A percentile compares a stretch with the other conserved stretches of the same genome.
Conservation (phyloP, 1,139 yeast species). For the Geotrichum macrosporum region DNA sequence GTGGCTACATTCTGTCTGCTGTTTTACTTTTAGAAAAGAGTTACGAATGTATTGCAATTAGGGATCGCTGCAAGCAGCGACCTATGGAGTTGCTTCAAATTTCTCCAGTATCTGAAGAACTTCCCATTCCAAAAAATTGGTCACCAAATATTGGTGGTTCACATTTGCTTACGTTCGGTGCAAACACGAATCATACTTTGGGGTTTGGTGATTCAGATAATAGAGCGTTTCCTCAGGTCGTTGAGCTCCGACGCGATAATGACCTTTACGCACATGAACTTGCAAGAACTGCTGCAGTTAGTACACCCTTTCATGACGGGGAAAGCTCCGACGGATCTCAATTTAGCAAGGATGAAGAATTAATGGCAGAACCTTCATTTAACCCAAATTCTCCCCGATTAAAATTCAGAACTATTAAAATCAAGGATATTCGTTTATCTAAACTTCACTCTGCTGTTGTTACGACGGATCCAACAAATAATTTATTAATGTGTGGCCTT, state of each 20-base stretch:
- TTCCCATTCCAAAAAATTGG: slow-evolving; percentile 24
- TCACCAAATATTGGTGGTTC: slow-evolving; percentile 49
- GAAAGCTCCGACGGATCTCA: slow-evolving; percentile 5
- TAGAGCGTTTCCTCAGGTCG: slow-evolving; percentile 41
- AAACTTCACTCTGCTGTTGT: slow-evolving; percentile 63
- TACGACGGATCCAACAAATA: slow-evolving; percentile 47
- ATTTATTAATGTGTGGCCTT: slow-evolving; percentile 59
- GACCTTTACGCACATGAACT: slow-evolving; percentile 9
- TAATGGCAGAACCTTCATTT: not conserved
- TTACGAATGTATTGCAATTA: slow-evolving; percentile 47
- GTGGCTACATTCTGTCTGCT: slow-evolving; percentile 57
- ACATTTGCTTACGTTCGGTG: slow-evolving; percentile 60
- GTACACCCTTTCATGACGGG: not conserved
- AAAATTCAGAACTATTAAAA: slow-evolving; percentile 36
- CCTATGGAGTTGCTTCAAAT: slow-evolving; percentile 45
- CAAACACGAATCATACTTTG: slow-evolving; percentile 59
- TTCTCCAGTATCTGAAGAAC: slow-evolving; percentile 45
- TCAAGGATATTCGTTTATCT: slow-evolving; percentile 49
- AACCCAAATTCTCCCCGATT: slow-evolving; percentile 23
- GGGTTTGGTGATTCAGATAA: slow-evolving; percentile 69
- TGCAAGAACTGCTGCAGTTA: not conserved
- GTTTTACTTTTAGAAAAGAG: slow-evolving; percentile 45
- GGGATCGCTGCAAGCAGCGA: slow-evolving; percentile 64
- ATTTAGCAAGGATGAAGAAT: slow-evolving; percentile 12
- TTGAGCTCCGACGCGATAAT: slow-evolving; percentile 28